phyloP scores from a whole-genome alignment of 306 rosid species.

The Vigna reflexopilosa region DNA sequence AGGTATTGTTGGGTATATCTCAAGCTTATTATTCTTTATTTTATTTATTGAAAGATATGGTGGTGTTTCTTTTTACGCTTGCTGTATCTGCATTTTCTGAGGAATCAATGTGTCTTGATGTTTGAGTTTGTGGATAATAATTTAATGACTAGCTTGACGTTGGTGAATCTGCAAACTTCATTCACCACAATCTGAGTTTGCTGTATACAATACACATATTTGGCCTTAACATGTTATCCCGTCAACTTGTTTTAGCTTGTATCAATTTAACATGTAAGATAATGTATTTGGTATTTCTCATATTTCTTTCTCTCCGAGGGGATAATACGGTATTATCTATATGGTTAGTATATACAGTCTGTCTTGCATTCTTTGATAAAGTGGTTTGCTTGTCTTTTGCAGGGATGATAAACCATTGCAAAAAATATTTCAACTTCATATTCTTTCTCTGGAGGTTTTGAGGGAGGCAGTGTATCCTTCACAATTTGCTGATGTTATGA shows the following conservation, averaged over 20 bases:
- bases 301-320: constrained; percentile 4
- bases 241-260: constrained; percentile 33
- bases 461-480: constrained; percentile 99
- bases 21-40: constrained; percentile 29
- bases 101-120: constrained; percentile 31
- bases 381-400: constrained; percentile 50
- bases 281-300: constrained; percentile 12
- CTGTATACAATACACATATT: constrained; percentile 35
- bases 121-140: constrained; percentile 22
- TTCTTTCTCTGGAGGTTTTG: constrained; percentile 85
- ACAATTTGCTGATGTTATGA: constrained; percentile 39
- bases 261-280: constrained; percentile 3
- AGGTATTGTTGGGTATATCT: constrained; percentile 62
- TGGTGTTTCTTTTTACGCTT: constrained; percentile 15
- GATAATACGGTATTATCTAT: not conserved
- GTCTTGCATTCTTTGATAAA: constrained; percentile 41
- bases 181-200: constrained; percentile 28
- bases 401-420: constrained; percentile 72
- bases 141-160: constrained; percentile 25
- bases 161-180: constrained; percentile 21
- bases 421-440: constrained; percentile 74
- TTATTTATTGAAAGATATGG: constrained; percentile 29
- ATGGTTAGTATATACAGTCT: constrained; percentile 14
- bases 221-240: not conserved
- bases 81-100: constrained; percentile 19